These are phyloP conservation scores for Gossypium longicalyx DNA, from an alignment of 345 rosid genomes.

Conservation along the genomic window DNA sequence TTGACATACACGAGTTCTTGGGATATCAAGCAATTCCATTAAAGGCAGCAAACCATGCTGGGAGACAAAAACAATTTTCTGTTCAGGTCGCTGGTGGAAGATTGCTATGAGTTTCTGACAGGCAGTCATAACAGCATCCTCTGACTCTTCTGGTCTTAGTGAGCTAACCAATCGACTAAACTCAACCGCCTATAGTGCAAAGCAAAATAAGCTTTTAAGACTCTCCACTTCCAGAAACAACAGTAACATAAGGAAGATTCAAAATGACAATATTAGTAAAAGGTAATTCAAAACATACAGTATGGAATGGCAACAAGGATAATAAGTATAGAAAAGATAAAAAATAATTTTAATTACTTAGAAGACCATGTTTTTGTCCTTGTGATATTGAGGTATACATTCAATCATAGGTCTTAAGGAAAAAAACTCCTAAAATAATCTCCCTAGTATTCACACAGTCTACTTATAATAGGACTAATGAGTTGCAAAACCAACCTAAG, in stretches of 20 bases:
- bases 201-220: slow-evolving; percentile 17
- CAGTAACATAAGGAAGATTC: background rate
- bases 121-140: slow-evolving; percentile 81
- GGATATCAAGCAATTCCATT: slow-evolving; percentile 81
- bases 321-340: background rate
- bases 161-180: slow-evolving; percentile 77
- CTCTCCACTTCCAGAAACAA: background rate
- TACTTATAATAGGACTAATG: background rate
- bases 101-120: slow-evolving; percentile 74
- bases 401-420: background rate
- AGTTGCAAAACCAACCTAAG: background rate
- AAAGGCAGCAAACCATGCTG: slow-evolving; percentile 95
- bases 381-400: background rate
- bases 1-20: slow-evolving; percentile 66
- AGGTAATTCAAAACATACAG: background rate
- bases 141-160: slow-evolving; percentile 74
- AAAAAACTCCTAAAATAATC: background rate
- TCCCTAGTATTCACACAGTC: background rate
- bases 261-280: slow-evolving; percentile 1
- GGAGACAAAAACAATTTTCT: slow-evolving; percentile 73
- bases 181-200: slow-evolving; percentile 77
- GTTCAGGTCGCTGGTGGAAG: slow-evolving; percentile 89
- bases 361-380: background rate
- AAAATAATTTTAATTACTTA: background rate
- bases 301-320: background rate